A percentile compares a stretch with the other conserved stretches of the same genome.
Conservation (phyloP, 345 rosid species). For the Carallia brachiata region DNA sequence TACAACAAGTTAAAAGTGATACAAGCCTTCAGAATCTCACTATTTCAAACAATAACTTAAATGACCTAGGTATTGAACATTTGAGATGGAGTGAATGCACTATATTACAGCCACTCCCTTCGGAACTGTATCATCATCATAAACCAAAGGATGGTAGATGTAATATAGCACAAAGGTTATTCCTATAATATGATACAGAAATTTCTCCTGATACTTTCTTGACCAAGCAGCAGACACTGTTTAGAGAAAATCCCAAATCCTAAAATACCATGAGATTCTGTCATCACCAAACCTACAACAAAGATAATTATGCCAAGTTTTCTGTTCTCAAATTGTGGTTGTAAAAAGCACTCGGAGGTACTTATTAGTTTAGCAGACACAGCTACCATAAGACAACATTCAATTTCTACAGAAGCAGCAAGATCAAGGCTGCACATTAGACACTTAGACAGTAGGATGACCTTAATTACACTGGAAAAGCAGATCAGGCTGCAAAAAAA, state of each 20-base stretch:
- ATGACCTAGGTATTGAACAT: neutral
- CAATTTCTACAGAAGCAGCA: neutral
- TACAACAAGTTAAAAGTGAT: slow-evolving; percentile 7
- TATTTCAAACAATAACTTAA: neutral
- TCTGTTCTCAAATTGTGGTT: neutral
- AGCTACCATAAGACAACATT: neutral
- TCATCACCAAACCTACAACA: too few species aligned
- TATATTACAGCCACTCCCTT: too few species aligned
- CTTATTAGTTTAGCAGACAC: neutral
- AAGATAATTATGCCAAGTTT: neutral
- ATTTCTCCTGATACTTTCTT: too few species aligned
- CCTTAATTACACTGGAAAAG: neutral
- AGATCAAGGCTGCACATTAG: neutral
- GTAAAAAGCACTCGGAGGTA: neutral
- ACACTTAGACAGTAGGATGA: neutral
- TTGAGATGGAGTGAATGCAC: too few species aligned
- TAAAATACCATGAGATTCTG: too few species aligned
- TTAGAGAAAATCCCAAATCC: too few species aligned
- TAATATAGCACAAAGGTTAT: too few species aligned
- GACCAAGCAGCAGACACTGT: too few species aligned
- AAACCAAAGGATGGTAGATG: too few species aligned
- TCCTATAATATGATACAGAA: too few species aligned
- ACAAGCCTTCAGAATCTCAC: neutral
- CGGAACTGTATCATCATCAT: too few species aligned
- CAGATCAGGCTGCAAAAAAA: neutral